Conservation (phyloP, 2,329 filamentous ascomycete genomes). For the Clonostachys chloroleuca region DNA sequence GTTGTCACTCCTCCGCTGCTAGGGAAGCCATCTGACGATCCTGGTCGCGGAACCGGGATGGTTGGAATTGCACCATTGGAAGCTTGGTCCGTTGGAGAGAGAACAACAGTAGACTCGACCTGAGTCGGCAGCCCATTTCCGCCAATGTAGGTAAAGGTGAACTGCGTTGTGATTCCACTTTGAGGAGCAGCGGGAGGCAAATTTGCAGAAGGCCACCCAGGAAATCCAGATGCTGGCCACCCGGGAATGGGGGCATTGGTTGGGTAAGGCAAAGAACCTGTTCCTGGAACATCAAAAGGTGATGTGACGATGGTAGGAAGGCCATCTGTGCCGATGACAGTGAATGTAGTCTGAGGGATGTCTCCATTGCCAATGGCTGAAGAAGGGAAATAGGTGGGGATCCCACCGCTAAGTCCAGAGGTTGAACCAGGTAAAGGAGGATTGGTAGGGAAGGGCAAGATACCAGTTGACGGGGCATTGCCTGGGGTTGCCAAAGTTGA, state of each 20-base stretch:
- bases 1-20: background rate
- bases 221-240: background rate
- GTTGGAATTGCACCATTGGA: background rate
- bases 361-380: too few species aligned
- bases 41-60: background rate
- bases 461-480: background rate
- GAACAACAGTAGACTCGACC: slow-evolving; percentile 2
- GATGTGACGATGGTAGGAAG: slow-evolving; percentile 1
- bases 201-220: slow-evolving; percentile 1
- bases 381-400: too few species aligned
- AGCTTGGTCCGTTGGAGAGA: background rate
- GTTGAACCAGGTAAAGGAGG: background rate
- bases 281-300: slow-evolving; percentile 3
- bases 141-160: slow-evolving; percentile 9
- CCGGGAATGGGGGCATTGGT: background rate
- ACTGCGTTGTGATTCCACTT: slow-evolving; percentile 1
- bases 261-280: slow-evolving; percentile 10
- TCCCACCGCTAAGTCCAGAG: background rate
- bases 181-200: background rate
- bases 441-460: background rate
- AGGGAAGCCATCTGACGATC: background rate
- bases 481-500: background rate
- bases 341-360: background rate
- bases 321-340: slow-evolving; percentile 1
- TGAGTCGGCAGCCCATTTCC: slow-evolving; percentile 6